Conservation (phyloP, 225 moss, liverwort and hornwort species). For the Lunularia cruciata region DNA sequence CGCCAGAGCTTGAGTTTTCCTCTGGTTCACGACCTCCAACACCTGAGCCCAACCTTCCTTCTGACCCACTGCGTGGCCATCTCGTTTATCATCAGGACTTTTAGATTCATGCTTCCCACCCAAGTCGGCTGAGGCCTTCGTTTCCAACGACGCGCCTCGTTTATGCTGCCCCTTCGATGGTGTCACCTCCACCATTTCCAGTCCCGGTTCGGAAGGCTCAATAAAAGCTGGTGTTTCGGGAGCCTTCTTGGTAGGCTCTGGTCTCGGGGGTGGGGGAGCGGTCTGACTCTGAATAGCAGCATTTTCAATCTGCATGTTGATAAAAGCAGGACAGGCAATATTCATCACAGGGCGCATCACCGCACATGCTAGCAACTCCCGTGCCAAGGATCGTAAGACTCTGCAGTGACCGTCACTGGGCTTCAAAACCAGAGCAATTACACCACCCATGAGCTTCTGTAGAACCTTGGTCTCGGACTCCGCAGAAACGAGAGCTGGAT, state of each 20-base stretch:
- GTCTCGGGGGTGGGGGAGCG: constrained; percentile 38
- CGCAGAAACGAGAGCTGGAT: constrained; percentile 76
- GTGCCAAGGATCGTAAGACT: constrained; percentile 49
- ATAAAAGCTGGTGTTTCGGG: constrained; percentile 29
- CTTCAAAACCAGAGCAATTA: constrained; percentile 60
- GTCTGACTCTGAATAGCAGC: constrained; percentile 51
- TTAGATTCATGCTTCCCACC: constrained; percentile 26
- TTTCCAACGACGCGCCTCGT: constrained; percentile 21
- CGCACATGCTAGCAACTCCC: constrained; percentile 72
- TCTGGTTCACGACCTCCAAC: constrained; percentile 80
- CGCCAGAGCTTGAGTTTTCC: constrained; percentile 69
- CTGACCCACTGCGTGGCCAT: constrained; percentile 35
- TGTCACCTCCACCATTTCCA: constrained; percentile 37
- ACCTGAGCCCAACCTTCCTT: constrained; percentile 85
- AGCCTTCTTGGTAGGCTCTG: constrained; percentile 40
- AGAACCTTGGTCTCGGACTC: constrained; percentile 76
- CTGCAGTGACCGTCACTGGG: constrained; percentile 61
- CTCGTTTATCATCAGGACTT: constrained; percentile 18
- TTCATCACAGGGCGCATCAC: constrained; percentile 81
- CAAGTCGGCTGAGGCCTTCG: constrained; percentile 16
- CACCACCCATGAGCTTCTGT: constrained; percentile 75
- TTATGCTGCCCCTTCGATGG: constrained; percentile 24
- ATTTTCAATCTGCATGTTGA: constrained; percentile 76
- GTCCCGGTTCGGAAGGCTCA: constrained; percentile 30
- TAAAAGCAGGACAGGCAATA: constrained; percentile 61